phyloP scores from a whole-genome alignment of 164 flowering plant species.

The Kalanchoe fedtschenkoi region DNA sequence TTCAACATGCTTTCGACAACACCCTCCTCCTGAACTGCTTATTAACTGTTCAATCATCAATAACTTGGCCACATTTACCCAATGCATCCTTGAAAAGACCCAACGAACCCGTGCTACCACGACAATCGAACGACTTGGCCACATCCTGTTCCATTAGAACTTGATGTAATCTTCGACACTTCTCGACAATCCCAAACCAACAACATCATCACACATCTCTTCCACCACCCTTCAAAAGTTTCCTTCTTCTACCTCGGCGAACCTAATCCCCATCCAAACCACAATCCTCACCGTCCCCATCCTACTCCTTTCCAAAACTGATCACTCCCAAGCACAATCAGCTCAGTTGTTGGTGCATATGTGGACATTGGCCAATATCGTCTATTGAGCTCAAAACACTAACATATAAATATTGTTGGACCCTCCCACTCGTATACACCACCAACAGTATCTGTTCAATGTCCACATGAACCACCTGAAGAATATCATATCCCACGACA shows the following conservation, averaged over 20 bases:
- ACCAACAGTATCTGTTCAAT: constrained; percentile 40
- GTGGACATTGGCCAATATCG: too few species aligned
- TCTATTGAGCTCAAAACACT: constrained; percentile 7
- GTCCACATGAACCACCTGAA: constrained; percentile 51
- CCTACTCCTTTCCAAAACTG: constrained; percentile 8
- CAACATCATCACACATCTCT: background rate
- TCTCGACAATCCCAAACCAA: constrained; percentile 11
- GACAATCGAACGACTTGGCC: constrained; percentile 12
- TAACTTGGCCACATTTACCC: background rate
- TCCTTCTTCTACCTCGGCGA: background rate
- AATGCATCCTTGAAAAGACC: constrained; percentile 7
- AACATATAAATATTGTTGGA: constrained; percentile 15
- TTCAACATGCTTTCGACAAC: too few species aligned
- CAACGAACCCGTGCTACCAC: constrained; percentile 26
- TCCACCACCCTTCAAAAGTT: background rate
- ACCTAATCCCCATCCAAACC: constrained; percentile 3
- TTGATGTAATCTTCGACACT: constrained; percentile 12
- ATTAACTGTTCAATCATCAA: background rate
- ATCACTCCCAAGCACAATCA: constrained; percentile 15
- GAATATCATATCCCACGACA: constrained; percentile 42
- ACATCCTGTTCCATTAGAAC: constrained; percentile 12
- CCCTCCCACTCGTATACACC: constrained; percentile 22
- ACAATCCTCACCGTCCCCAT: constrained; percentile 3
- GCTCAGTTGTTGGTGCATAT: too few species aligned
- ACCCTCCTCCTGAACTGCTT: constrained; percentile 12